Conservation (phyloP, 805 yeast species). For the Candida morakotiae region DNA sequence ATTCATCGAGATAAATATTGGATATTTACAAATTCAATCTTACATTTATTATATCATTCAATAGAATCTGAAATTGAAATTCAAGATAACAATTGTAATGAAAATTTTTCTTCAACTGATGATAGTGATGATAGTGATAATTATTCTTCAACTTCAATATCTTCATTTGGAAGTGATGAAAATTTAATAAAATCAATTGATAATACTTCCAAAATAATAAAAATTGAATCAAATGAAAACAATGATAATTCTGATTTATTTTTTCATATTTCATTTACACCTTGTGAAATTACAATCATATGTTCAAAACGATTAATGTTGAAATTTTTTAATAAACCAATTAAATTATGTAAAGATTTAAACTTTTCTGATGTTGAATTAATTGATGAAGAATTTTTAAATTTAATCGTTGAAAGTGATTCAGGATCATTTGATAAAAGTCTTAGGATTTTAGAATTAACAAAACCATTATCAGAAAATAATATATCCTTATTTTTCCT, state of each 20-base stretch:
- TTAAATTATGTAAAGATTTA: constrained; percentile 27
- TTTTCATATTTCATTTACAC: constrained; percentile 60
- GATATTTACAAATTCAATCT: constrained; percentile 50
- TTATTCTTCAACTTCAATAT: constrained; percentile 2
- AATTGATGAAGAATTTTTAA: constrained; percentile 42
- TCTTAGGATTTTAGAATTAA: constrained; percentile 50
- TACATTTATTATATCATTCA: constrained; percentile 42
- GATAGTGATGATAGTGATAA: constrained; percentile 9
- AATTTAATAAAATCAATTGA: constrained; percentile 12
- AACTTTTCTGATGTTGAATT: constrained; percentile 35
- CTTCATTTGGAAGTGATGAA: constrained; percentile 7
- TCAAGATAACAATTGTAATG: too few species aligned
- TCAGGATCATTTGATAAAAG: constrained; percentile 50
- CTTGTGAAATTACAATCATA: constrained; percentile 59
- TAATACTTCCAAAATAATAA: constrained; percentile 24
- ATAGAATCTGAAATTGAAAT: too few species aligned
- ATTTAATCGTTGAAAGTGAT: constrained; percentile 58
- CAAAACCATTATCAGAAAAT: constrained; percentile 54
- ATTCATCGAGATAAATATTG: constrained; percentile 51
- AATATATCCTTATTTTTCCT: constrained; percentile 58
- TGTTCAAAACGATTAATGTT: constrained; percentile 40
- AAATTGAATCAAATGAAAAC: constrained; percentile 10
- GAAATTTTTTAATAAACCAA: constrained; percentile 34
- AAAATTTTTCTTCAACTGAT: constrained; percentile 10
- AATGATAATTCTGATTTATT: constrained; percentile 41